Evolutionary conservation across 768 basidiomycete genomes (phyloP).

Genomic region (Lactarius hatsudake): DNA sequence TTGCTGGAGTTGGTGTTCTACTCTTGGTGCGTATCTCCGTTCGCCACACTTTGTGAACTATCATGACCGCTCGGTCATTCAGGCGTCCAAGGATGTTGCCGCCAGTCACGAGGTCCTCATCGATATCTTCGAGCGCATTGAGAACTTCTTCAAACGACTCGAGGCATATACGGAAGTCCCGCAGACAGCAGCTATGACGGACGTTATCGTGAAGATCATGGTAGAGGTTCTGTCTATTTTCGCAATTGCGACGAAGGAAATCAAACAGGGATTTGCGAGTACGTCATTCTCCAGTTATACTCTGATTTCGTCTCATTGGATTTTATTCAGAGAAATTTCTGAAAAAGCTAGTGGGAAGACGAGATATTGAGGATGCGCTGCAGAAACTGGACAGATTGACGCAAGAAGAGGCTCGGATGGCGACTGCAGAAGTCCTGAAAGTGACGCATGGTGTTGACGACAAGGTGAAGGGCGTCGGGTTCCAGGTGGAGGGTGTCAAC

Average conservation of each 20-base stretch:
- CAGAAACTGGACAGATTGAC: too few relatives aligned
- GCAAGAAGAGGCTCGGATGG: background rate
- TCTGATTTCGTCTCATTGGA: background rate
- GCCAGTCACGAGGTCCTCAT: background rate
- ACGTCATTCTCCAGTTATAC: background rate
- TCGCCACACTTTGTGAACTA: too few relatives aligned
- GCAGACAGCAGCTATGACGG: background rate
- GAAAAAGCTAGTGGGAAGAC: background rate
- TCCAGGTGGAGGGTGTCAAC: background rate
- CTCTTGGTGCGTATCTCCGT: background rate
- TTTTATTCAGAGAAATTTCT: background rate
- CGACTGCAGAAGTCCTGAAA: background rate
- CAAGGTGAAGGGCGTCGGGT: background rate
- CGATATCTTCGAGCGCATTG: background rate
- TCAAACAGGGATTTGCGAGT: background rate
- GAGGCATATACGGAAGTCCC: background rate
- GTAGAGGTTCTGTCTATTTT: constrained; percentile 1
- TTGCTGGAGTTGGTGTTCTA: background rate
- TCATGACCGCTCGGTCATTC: background rate
- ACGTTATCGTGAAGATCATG: background rate
- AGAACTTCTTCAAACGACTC: background rate
- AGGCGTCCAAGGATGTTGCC: background rate
- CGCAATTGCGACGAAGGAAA: background rate
- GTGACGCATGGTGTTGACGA: background rate
- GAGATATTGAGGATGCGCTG: background rate